Evolutionary conservation across 208 protist genomes (phyloP).

Genomic region (Leishmania amazonensis): DNA sequence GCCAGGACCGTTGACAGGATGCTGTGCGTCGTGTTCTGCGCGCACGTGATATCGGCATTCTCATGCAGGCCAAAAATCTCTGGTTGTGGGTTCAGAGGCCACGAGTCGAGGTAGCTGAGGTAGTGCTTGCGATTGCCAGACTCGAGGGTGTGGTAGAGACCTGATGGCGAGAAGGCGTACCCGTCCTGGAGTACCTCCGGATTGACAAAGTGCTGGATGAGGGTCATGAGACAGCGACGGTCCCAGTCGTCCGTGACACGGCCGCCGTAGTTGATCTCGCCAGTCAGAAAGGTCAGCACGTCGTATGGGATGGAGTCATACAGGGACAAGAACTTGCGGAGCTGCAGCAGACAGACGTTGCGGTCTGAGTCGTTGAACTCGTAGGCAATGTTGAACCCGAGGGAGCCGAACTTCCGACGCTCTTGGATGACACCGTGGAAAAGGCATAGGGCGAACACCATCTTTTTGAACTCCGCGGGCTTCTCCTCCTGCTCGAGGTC

Average conservation of each 20-base stretch:
- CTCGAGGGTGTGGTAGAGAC: constrained; percentile 90
- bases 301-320: constrained; percentile 94
- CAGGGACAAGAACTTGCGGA: constrained; percentile 92
- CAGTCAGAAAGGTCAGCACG: constrained; percentile 94
- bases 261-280: constrained; percentile 98
- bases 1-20: constrained; percentile 85
- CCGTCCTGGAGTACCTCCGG: constrained; percentile 83
- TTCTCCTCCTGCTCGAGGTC: constrained; percentile 86
- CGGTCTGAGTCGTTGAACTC: constrained; percentile 97
- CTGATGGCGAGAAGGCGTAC: constrained; percentile 91
- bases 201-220: constrained; percentile 94
- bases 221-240: constrained; percentile 92
- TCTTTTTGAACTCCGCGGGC: constrained; percentile 88
- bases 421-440: constrained; percentile 96
- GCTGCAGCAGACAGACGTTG: constrained; percentile 91
- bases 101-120: constrained; percentile 83
- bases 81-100: constrained; percentile 94
- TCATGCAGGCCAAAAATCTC: constrained; percentile 97
- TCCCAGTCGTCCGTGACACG: constrained; percentile 98
- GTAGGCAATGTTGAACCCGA: constrained; percentile 97
- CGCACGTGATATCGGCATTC: constrained; percentile 97
- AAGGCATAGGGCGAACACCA: constrained; percentile 94
- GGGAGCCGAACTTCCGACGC: constrained; percentile 93
- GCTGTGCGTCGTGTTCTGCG: constrained; percentile 81
- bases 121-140: constrained; percentile 87